Evolutionary conservation across 1,139 yeast genomes (phyloP).

Genomic region (Kurtzmaniella quercitrusa): DNA sequence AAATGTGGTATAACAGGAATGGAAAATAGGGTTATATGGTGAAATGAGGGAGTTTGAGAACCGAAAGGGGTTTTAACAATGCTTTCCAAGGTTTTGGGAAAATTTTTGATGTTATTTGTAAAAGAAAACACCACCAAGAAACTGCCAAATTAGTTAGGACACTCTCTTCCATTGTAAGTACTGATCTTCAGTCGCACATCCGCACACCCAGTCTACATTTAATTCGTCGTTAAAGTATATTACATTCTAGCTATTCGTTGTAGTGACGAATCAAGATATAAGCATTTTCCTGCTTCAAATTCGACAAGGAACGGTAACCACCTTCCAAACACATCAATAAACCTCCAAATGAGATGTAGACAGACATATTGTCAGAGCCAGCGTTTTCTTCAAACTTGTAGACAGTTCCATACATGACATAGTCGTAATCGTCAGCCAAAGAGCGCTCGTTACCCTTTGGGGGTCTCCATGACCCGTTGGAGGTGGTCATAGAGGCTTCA

Average conservation of each 20-base stretch:
- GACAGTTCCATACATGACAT: conserved; percentile 97
- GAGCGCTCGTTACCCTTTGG: conserved; percentile 81
- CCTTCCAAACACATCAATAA: conserved; percentile 92
- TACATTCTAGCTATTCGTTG: conserved; percentile 22
- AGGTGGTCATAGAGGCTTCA: conserved; percentile 48
- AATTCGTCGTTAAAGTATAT: neutral
- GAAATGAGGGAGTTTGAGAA: too few species aligned
- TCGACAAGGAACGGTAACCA: conserved; percentile 81
- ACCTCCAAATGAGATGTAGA: conserved; percentile 95
- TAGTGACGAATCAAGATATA: conserved; percentile 82
- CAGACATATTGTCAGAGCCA: conserved; percentile 72
- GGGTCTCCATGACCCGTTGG: conserved; percentile 86
- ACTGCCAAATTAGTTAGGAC: too few species aligned
- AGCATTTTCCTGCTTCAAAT: conserved; percentile 90
- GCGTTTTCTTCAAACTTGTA: conserved; percentile 91
- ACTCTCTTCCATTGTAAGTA: neutral
- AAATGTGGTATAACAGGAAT: too few species aligned
- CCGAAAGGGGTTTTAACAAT: too few species aligned
- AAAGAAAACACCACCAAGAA: too few species aligned
- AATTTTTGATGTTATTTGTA: too few species aligned
- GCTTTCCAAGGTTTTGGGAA: too few species aligned
- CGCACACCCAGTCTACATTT: neutral
- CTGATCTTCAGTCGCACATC: neutral
- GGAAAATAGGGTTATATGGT: too few species aligned
- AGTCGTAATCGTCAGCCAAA: conserved; percentile 94